Conservation (phyloP, 1,139 yeast genomes). For the Trichomonascaceae sp. region DNA sequence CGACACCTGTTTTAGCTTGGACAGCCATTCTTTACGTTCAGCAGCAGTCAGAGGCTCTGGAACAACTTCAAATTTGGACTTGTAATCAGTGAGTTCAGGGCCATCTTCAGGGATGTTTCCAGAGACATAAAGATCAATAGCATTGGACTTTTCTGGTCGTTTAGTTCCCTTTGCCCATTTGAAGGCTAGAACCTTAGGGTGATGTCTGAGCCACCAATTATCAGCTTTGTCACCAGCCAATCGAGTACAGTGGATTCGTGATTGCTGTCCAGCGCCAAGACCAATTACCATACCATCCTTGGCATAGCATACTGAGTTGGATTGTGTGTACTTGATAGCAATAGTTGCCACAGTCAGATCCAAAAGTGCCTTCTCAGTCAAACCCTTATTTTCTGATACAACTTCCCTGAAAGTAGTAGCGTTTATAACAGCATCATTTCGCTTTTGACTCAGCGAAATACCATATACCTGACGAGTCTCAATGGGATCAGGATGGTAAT, state of each 20-base stretch:
- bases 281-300: constrained; percentile 99
- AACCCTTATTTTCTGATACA: constrained; percentile 75
- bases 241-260: constrained; percentile 98
- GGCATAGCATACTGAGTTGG: constrained; percentile 96
- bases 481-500: constrained; percentile 69
- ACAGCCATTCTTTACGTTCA: constrained; percentile 85
- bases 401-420: constrained; percentile 84
- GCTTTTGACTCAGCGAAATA: constrained; percentile 88
- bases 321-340: constrained; percentile 94
- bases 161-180: constrained; percentile 98
- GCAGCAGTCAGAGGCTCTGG: constrained; percentile 77
- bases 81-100: constrained; percentile 90
- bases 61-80: constrained; percentile 73
- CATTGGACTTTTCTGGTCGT: constrained; percentile 98
- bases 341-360: constrained; percentile 96
- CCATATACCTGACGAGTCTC: constrained; percentile 97
- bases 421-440: constrained; percentile 95
- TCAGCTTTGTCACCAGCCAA: constrained; percentile 99
- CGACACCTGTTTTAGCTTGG: constrained; percentile 76
- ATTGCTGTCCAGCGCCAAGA: constrained; percentile 98
- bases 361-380: constrained; percentile 86
- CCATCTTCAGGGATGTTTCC: constrained; percentile 86
- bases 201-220: constrained; percentile 99
- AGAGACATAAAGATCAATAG: constrained; percentile 88
- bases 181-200: constrained; percentile 85